Evolutionary conservation across 2,329 filamentous ascomycete species (phyloP), one percentile per base, ranked within the genome.

Genomic region (Biscogniauxia sp.): DNA sequence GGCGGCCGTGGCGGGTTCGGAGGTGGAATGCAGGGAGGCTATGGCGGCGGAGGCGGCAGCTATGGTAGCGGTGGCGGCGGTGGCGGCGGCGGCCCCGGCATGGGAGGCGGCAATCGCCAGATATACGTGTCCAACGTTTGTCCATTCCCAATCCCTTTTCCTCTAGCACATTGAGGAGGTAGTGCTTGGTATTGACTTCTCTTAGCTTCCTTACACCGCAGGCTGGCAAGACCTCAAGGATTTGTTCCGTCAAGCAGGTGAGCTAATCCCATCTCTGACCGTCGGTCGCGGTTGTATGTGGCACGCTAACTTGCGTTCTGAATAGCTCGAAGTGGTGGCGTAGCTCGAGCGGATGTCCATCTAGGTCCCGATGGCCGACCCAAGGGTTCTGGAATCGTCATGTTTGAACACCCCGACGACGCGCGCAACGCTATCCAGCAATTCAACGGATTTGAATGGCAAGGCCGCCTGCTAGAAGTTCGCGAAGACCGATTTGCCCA

Each of bases 181-280:
- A 50, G 61, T 51, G 57, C 62, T 53, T 64, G 51, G 25, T 68
- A 65, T 69, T 78, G 58, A 76, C 69, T 67, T 70, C 66, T 62
- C 49, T 59, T 65, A 99, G 95, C 91, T 99, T 70, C 95, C 95
- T 20, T 99, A 93, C 81, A 96, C 92, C 67, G 92, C 96, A 70
- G 95, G 95, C 75, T 99, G 95, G 95, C 95, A 99, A 80, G 95
- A 99, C 78, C 82, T 99, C 70, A 99, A 99, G 81, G 95, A 99
- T 78, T 84, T 99, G 68, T 99, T 99, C 84, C 91, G 95, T 74
- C 93, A 97, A 85, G 93, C 95, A 80, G 92, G 93, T 97, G 84
- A 84, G 92, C 83, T 9, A 53, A 3, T 20, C 32, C 26, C 4
- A 9, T 20, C 7, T 20, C 15, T 6, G n/a, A 37, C 50, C 41